Evolutionary conservation across 768 basidiomycete genomes (phyloP).

Genomic region (Bullera alba): DNA sequence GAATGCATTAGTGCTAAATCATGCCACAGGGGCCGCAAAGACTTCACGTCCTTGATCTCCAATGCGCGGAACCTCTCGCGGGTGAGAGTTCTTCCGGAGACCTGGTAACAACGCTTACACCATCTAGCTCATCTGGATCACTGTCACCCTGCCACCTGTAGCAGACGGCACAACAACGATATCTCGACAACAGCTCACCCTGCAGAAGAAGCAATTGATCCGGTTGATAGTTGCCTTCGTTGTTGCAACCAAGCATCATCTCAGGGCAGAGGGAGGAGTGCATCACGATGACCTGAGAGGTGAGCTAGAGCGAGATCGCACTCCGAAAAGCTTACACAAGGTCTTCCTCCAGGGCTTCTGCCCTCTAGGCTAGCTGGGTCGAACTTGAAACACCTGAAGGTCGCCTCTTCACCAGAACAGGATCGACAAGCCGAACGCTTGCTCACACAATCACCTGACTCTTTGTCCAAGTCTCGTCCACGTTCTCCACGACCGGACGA

Average conservation of each 20-base stretch:
- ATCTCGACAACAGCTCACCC: conserved; percentile 40
- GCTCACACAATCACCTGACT: not conserved
- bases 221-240: conserved; percentile 65
- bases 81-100: conserved; percentile 6
- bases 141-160: conserved; percentile 52
- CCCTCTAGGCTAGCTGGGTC: conserved; percentile 31
- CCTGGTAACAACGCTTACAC: not conserved
- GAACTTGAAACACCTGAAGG: conserved; percentile 6
- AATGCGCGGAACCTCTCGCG: conserved; percentile 48
- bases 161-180: conserved; percentile 26
- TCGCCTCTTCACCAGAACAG: conserved; percentile 1
- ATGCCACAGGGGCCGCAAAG: conserved; percentile 74
- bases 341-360: conserved; percentile 54
- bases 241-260: conserved; percentile 60
- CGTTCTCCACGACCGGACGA: not conserved
- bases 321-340: conserved; percentile 24
- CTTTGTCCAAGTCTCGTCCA: not conserved
- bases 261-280: conserved; percentile 53
- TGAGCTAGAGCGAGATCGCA: not conserved
- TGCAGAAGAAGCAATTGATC: conserved; percentile 61
- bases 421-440: not conserved
- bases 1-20: conserved; percentile 24
- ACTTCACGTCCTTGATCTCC: conserved; percentile 64
- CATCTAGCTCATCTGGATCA: conserved; percentile 38
- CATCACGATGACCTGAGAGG: conserved; percentile 73